Conservation (phyloP, 108 stramenopile species). For the Schizochytrium sp. region DNA sequence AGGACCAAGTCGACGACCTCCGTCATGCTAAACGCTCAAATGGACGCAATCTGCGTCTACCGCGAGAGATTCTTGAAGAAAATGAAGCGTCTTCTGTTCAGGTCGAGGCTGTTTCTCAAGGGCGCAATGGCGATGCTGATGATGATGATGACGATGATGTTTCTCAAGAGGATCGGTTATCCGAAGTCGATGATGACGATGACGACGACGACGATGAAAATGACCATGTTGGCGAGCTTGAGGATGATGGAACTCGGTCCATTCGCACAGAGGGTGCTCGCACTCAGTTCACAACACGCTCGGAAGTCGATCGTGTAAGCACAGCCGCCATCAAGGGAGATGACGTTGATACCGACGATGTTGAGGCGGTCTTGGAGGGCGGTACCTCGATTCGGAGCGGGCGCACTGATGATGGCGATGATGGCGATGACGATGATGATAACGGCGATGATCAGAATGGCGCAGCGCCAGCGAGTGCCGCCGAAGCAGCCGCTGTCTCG, state of each 20-base stretch:
- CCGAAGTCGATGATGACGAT: not conserved
- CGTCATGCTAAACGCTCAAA: not conserved
- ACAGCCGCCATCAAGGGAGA: constrained; percentile 38
- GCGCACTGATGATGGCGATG: not conserved
- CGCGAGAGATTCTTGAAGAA: not conserved
- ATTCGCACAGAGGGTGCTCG: not conserved
- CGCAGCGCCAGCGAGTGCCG: constrained; percentile 10
- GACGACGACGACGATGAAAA: constrained; percentile 4
- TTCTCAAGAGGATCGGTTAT: no score
- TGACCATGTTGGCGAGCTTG: not conserved
- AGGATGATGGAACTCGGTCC: not conserved
- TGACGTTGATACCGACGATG: not conserved
- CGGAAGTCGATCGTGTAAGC: constrained; percentile 19
- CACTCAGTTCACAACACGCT: not conserved
- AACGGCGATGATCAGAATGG: not conserved
- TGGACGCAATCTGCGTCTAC: not conserved
- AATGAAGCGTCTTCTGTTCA: not conserved
- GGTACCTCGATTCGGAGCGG: constrained; percentile 5
- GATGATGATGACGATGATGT: constrained; percentile 10
- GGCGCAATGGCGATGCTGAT: constrained; percentile 5
- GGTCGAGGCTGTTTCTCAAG: constrained; percentile 27
- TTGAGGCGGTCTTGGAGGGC: not conserved
- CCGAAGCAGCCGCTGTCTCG: not conserved
- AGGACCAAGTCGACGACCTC: constrained; percentile 32
- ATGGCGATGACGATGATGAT: not conserved